Evolutionary conservation across 495 filamentous ascomycete species (phyloP), one percentile per base, ranked within the genome.

Genomic region (Penicillium cosmopolitanum): DNA sequence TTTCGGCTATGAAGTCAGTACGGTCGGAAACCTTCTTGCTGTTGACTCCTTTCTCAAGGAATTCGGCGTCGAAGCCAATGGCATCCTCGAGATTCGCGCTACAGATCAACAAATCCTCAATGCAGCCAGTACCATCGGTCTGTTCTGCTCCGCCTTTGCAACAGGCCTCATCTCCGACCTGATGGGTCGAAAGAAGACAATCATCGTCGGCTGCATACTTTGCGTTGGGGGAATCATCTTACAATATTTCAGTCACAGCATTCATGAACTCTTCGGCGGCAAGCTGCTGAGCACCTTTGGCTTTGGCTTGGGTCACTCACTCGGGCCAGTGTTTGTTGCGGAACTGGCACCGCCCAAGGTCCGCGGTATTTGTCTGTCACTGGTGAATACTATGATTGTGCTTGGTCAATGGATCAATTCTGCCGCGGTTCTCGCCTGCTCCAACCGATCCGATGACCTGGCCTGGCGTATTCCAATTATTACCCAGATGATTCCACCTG

Each of bases 381-480:
- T 47, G 44, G 44, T 23, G 44, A 47, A 47, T 25, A 47, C 44
- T 9, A 47, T 47, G 44, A 47, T 47, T 23, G 44, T 47, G 2
- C 44, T 47, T 4, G 44, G 44, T 7, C 44, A 47, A 23, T 47
- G 44, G 44, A 25, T 47, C 15, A 47, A 47, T 18, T 47, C 44
- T 23, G 19, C 44, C 4, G 44, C 44, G 7, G 9, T 23, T 8
- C 13, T 47, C 7, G 44, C 44, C 19, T 47, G 44, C 44, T 47
- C 44, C 8, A 25, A 47, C 5, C 16, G 44, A 47, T 7, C 9
- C 1, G 44, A 47, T 23, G 44, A 47, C 21, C 11, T 25, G 7
- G 44, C 44, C 9, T 47, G 44, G 44, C 16, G 44, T 4, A 47
- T 47, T 11, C 44, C 44, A 7, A 47, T 47, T 3, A 47, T 47